These are phyloP conservation scores for Neurospora tetraspora DNA, from an alignment of 495 filamentous ascomycete species.

Conservation along the genomic window DNA sequence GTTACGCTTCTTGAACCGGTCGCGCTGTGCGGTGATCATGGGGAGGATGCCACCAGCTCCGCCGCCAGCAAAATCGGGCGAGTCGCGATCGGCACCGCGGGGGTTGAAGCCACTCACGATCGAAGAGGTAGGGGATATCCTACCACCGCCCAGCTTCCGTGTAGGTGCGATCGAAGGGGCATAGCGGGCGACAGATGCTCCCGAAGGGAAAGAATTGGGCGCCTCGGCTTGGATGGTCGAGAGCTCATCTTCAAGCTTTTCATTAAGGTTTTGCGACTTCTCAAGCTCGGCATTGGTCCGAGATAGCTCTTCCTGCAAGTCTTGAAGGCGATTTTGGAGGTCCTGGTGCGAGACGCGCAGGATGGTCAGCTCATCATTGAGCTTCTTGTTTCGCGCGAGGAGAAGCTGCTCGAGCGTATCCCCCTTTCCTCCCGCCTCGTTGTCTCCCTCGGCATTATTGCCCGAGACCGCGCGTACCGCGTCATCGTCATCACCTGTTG, in stretches of 20 bases:
- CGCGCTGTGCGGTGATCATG: slow-evolving; percentile 96
- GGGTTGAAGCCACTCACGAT: slow-evolving; percentile 94
- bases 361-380: slow-evolving; percentile 85
- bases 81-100: slow-evolving; percentile 34
- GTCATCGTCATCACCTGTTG: slow-evolving; percentile 79
- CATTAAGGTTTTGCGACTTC: slow-evolving; percentile 70
- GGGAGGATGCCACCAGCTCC: slow-evolving; percentile 87
- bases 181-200: slow-evolving; percentile 80
- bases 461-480: slow-evolving; percentile 22
- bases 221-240: slow-evolving; percentile 76
- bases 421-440: slow-evolving; percentile 45
- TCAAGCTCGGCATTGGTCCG: slow-evolving; percentile 79
- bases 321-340: slow-evolving; percentile 68
- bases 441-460: slow-evolving; percentile 37
- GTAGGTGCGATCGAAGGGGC: slow-evolving; percentile 60
- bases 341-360: slow-evolving; percentile 91
- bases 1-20: slow-evolving; percentile 96
- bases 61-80: slow-evolving; percentile 59
- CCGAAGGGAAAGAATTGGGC: slow-evolving; percentile 71
- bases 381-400: slow-evolving; percentile 88
- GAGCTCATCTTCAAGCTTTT: slow-evolving; percentile 88
- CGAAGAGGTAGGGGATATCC: slow-evolving; percentile 87
- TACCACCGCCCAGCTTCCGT: slow-evolving; percentile 46
- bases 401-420: slow-evolving; percentile 86
- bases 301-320: slow-evolving; percentile 73